Evolutionary conservation across 164 flowering plant species (phyloP).

Genomic region (Platanus orientalis): DNA sequence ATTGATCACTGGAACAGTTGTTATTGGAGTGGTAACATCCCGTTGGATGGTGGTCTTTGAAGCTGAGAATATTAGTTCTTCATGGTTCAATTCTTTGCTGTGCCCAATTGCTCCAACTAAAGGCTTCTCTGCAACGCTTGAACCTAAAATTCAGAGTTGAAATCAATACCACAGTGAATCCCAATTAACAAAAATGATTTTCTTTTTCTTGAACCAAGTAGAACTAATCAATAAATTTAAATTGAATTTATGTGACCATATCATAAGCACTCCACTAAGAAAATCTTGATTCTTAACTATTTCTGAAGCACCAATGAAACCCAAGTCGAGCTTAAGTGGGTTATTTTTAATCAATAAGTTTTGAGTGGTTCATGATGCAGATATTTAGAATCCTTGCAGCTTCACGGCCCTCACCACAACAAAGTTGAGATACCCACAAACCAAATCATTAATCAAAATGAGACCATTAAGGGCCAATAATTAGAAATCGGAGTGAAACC

Average conservation of each 20-base stretch:
- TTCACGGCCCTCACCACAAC: background rate
- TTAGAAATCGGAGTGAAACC: too few relatives aligned
- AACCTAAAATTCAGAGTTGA: constrained; percentile 26
- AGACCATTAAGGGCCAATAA: too few relatives aligned
- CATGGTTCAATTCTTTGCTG: constrained; percentile 6
- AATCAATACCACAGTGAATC: constrained; percentile 5
- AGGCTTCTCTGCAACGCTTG: constrained; percentile 32
- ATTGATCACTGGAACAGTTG: constrained; percentile 47
- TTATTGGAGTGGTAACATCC: constrained; percentile 39
- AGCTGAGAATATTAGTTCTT: constrained; percentile 17
- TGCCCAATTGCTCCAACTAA: constrained; percentile 18
- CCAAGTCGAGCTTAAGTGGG: too few relatives aligned
- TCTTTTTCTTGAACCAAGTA: too few relatives aligned
- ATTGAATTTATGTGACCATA: too few relatives aligned
- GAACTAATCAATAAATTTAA: too few relatives aligned
- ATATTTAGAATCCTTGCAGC: background rate
- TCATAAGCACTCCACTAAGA: background rate
- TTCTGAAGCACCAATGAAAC: background rate
- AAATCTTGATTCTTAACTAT: too few relatives aligned
- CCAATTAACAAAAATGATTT: background rate
- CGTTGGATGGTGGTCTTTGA: constrained; percentile 20
- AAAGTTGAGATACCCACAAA: too few relatives aligned
- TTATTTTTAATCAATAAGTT: too few relatives aligned
- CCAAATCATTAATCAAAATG: too few relatives aligned
- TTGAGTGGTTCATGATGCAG: background rate